Conservation (phyloP, 106 monocot species). For the Triglochin maritima region DNA sequence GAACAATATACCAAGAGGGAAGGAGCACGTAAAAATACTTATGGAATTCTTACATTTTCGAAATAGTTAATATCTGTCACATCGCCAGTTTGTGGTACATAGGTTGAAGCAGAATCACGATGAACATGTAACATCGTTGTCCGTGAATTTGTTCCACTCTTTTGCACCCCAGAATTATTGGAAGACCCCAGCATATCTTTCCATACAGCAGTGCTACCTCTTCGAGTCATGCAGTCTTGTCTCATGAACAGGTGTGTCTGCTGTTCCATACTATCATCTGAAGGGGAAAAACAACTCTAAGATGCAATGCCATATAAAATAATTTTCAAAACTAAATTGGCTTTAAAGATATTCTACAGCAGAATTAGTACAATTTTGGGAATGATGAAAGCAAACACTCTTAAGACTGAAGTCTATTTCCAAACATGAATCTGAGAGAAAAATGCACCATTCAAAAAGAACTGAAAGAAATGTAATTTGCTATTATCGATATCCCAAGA, state of each 20-base stretch:
- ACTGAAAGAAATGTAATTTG: no score
- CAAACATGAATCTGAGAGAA: no score
- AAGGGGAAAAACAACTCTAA: no score
- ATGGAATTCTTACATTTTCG: slow-evolving; percentile 2
- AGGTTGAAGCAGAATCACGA: background rate
- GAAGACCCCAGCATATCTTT: background rate
- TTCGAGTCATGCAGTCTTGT: background rate
- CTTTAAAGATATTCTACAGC: no score
- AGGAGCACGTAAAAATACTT: background rate
- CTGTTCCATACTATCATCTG: background rate
- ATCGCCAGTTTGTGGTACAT: background rate
- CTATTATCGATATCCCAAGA: no score
- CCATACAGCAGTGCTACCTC: background rate
- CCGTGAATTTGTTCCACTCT: slow-evolving; percentile 1
- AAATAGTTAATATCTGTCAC: background rate
- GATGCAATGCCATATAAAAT: no score
- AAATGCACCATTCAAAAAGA: no score
- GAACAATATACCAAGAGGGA: no score
- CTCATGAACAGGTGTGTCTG: background rate
- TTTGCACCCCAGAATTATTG: background rate
- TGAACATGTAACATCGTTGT: background rate
- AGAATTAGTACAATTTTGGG: no score
- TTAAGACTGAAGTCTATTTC: no score
- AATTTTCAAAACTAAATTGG: no score
- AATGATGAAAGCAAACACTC: no score